These are phyloP conservation scores for Parathielavia hyrcaniae DNA, from an alignment of 495 filamentous ascomycete species.

Conservation along the genomic window DNA sequence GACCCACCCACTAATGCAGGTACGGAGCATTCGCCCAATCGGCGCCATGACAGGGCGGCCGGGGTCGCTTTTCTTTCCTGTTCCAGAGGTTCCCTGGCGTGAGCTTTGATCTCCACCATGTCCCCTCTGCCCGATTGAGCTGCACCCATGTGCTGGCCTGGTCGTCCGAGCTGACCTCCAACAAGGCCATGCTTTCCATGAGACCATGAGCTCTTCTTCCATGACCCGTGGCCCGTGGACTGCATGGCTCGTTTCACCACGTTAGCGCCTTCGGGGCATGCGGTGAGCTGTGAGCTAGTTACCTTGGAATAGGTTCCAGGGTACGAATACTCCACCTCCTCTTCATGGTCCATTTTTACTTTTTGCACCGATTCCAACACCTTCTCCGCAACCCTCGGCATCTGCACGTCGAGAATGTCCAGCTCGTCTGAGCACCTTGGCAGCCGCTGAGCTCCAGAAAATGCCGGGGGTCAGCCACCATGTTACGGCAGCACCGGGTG, in stretches of 20 bases:
- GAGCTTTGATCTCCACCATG: background rate
- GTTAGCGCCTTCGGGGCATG: background rate
- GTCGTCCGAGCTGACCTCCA: conserved; percentile 11
- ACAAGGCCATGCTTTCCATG: conserved; percentile 2
- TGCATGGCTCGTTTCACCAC: background rate
- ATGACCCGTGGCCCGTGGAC: background rate
- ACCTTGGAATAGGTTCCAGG: no score
- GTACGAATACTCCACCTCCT: no score
- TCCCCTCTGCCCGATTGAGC: background rate
- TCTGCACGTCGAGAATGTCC: background rate
- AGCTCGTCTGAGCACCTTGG: conserved; percentile 1
- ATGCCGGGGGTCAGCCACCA: background rate
- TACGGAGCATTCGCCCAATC: background rate
- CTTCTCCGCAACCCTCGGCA: no score
- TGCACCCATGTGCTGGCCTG: background rate
- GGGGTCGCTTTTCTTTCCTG: background rate
- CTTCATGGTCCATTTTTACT: background rate
- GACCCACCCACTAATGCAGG: conserved; percentile 9
- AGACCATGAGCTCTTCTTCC: background rate
- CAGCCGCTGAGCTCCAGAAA: background rate
- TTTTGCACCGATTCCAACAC: background rate
- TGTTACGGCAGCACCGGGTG: background rate
- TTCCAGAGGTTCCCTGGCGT: background rate
- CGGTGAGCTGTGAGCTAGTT: background rate
- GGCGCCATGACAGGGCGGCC: background rate